phyloP scores from a whole-genome alignment of 306 rosid genomes.

The Begonia fuchsioides region DNA sequence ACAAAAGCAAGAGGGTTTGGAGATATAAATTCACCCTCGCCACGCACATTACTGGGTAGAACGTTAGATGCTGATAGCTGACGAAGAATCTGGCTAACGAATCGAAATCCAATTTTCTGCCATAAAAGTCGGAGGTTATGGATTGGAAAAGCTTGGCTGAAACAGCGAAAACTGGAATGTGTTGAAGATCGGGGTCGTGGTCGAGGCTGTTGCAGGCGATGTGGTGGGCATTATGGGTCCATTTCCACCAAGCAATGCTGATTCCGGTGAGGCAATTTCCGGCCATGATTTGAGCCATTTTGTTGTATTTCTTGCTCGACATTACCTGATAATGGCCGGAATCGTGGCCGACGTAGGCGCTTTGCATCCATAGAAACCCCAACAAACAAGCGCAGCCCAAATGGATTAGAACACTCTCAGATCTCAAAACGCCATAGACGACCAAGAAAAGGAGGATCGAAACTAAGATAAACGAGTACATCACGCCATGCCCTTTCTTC shows the following conservation, averaged over 20 bases:
- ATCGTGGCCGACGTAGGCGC: constrained; percentile 29
- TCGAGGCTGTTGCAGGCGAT: constrained; percentile 28
- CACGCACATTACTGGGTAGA: constrained; percentile 24
- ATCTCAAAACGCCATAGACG: constrained; percentile 20
- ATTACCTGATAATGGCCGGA: constrained; percentile 22
- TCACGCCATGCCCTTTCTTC: constrained; percentile 20
- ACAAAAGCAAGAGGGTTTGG: constrained; percentile 21
- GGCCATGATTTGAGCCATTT: constrained; percentile 15
- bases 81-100: constrained; percentile 16
- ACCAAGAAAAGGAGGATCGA: constrained; percentile 6
- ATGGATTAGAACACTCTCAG: constrained; percentile 24
- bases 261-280: constrained; percentile 28
- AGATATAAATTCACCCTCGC: constrained; percentile 20
- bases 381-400: constrained; percentile 10
- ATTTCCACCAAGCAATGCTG: constrained; percentile 37
- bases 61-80: constrained; percentile 23
- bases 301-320: constrained; percentile 12
- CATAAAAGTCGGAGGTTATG: constrained; percentile 16
- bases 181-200: constrained; percentile 27
- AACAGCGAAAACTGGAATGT: constrained; percentile 25
- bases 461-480: constrained; percentile 8
- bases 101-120: constrained; percentile 19
- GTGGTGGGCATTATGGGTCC: constrained; percentile 34
- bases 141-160: constrained; percentile 8
- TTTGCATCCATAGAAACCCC: constrained; percentile 21